A percentile compares a stretch with the other conserved stretches of the same genome.
These are phyloP conservation scores for Exutisphaerella laricina DNA, from an alignment of 2,329 filamentous ascomycete genomes.

Conservation along the genomic window DNA sequence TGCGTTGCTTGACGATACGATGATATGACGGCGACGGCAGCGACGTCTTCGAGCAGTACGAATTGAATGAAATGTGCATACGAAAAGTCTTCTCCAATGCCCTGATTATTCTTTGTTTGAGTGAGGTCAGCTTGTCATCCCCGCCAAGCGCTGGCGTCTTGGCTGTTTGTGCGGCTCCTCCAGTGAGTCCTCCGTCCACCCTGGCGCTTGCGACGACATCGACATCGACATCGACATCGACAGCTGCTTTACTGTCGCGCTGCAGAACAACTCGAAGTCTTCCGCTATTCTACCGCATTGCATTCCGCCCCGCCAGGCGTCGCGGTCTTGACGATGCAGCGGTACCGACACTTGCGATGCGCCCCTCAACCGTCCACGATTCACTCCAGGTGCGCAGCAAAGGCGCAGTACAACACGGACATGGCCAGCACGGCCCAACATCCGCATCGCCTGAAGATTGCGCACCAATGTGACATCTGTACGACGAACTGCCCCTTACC, in stretches of 20 bases:
- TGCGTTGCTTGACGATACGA: constrained; percentile 1
- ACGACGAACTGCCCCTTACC: too few species aligned
- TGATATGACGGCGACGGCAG: background rate
- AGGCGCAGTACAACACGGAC: background rate
- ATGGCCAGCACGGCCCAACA: background rate
- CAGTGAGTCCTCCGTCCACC: background rate
- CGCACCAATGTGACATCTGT: background rate
- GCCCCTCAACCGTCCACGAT: too few species aligned
- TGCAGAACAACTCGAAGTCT: too few species aligned
- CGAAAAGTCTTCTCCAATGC: background rate
- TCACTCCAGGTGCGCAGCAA: too few species aligned
- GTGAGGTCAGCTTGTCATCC: background rate
- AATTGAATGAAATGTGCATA: background rate
- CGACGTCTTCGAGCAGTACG: background rate
- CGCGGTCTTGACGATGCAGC: too few species aligned
- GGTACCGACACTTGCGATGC: too few species aligned
- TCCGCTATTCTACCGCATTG: too few species aligned
- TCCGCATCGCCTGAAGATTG: background rate
- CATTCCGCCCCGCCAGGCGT: too few species aligned
- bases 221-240: background rate
- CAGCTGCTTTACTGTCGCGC: background rate
- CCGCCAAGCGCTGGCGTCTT: background rate
- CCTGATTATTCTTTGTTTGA: background rate
- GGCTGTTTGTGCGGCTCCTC: background rate
- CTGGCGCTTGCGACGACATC: background rate